phyloP scores from a whole-genome alignment of 2,329 filamentous ascomycete species.

The Cladophialophora psammophila region DNA sequence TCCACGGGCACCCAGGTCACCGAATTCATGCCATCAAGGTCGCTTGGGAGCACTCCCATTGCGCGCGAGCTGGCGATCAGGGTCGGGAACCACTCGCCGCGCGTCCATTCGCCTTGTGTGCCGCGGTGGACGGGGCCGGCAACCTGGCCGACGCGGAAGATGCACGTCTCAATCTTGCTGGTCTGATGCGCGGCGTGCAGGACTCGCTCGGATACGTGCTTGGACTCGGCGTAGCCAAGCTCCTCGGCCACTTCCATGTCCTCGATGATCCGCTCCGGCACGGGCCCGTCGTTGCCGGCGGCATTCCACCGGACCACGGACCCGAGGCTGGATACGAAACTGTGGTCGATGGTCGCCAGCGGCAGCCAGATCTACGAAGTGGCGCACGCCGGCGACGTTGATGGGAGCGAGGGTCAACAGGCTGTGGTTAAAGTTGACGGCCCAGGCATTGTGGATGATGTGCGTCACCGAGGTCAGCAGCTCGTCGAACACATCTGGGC shows the following conservation, averaged over 20 bases:
- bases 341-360: not conserved
- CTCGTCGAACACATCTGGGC: not conserved
- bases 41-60: no score
- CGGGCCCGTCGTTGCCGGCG: no score
- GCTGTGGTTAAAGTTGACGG: not conserved
- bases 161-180: not conserved
- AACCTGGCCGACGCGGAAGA: not conserved
- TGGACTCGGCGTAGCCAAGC: not conserved
- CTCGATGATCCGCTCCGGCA: not conserved
- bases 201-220: not conserved
- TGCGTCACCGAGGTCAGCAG: not conserved
- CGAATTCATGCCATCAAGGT: no score
- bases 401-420: not conserved
- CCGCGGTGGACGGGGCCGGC: no score
- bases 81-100: no score
- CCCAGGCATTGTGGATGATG: not conserved
- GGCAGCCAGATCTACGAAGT: not conserved
- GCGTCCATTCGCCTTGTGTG: no score
- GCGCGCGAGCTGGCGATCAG: no score
- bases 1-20: no score
- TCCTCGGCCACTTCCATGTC: not conserved
- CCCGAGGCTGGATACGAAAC: not conserved
- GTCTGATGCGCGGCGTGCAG: not conserved
- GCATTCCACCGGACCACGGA: not conserved
- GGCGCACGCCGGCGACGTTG: not conserved